Conservation (phyloP, 2,329 filamentous ascomycete species). For the Mycosphaerelloides madeirae region DNA sequence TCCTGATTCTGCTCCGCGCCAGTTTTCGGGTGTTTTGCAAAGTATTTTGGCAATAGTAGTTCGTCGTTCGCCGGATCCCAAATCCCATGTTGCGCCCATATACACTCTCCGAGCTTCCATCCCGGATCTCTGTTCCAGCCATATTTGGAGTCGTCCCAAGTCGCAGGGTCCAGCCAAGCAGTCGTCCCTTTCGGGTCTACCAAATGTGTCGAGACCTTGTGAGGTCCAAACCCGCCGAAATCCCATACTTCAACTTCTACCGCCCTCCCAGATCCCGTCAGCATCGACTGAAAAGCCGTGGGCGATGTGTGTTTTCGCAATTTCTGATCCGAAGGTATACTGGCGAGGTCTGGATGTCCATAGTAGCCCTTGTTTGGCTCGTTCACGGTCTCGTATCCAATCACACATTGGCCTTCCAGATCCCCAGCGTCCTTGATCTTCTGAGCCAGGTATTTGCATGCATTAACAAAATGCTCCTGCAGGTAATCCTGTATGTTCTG, state of each 20-base stretch:
- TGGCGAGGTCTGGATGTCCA: constrained; percentile 73
- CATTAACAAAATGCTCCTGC: constrained; percentile 76
- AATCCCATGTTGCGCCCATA: constrained; percentile 95
- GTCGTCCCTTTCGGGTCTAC: constrained; percentile 82
- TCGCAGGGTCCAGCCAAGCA: constrained; percentile 72
- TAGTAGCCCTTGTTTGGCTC: constrained; percentile 88
- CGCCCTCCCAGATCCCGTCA: constrained; percentile 84
- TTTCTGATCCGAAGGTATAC: constrained; percentile 80
- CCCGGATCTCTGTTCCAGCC: constrained; percentile 81
- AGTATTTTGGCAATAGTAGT: constrained; percentile 81
- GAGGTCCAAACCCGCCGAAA: constrained; percentile 87
- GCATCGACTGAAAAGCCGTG: constrained; percentile 87
- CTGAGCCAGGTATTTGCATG: constrained; percentile 74
- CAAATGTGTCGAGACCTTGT: constrained; percentile 76
- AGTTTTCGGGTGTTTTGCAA: constrained; percentile 69
- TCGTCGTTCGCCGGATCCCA: constrained; percentile 81
- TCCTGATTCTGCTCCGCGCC: constrained; percentile 73
- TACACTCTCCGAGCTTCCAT: constrained; percentile 89
- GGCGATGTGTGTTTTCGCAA: constrained; percentile 89
- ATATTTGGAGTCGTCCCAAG: constrained; percentile 81
- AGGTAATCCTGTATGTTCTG: constrained; percentile 96
- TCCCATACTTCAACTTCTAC: constrained; percentile 90
- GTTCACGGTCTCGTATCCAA: constrained; percentile 96
- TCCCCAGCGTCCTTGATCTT: constrained; percentile 86
- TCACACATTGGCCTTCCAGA: constrained; percentile 77